Conservation (phyloP, 352 stramenopile genomes). For the Phytophthora hibernalis region DNA sequence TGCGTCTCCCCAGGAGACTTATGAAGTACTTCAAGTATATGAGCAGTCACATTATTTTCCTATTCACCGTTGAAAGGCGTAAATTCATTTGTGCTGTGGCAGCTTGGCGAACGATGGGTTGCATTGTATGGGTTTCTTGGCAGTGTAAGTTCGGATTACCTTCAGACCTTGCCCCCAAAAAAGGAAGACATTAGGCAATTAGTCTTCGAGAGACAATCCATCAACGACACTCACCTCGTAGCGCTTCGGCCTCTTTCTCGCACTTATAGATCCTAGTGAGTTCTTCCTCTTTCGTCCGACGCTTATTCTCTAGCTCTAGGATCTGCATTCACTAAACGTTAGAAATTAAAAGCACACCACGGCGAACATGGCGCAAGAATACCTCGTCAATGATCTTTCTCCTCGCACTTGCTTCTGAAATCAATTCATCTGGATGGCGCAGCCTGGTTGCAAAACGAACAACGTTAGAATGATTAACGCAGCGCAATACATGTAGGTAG, state of each 20-base stretch:
- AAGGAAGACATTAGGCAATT: neutral
- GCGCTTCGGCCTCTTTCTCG: constrained; percentile 16
- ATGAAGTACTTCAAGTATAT: constrained; percentile 15
- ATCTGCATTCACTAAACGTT: constrained; percentile 14
- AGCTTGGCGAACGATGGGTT: constrained; percentile 21
- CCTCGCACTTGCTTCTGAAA: constrained; percentile 39
- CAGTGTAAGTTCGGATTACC: constrained; percentile 10
- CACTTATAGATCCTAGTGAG: constrained; percentile 23
- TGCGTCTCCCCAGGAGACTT: constrained; percentile 10
- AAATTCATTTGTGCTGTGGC: constrained; percentile 5
- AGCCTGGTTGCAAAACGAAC: constrained; percentile 26
- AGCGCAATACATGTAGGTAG: neutral
- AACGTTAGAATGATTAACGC: neutral
- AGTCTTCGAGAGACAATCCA: neutral
- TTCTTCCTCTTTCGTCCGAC: constrained; percentile 25
- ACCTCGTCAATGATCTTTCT: constrained; percentile 40
- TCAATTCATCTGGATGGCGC: constrained; percentile 32
- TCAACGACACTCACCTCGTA: constrained; percentile 20
- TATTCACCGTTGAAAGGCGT: constrained; percentile 6
- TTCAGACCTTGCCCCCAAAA: constrained; percentile 6
- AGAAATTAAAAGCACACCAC: neutral
- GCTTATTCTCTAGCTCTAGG: constrained; percentile 20
- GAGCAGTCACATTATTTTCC: constrained; percentile 18
- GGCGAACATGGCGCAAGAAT: neutral
- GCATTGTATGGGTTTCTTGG: constrained; percentile 9